Conservation (phyloP, 2,329 filamentous ascomycete genomes). For the Fusarium mundagurra region DNA sequence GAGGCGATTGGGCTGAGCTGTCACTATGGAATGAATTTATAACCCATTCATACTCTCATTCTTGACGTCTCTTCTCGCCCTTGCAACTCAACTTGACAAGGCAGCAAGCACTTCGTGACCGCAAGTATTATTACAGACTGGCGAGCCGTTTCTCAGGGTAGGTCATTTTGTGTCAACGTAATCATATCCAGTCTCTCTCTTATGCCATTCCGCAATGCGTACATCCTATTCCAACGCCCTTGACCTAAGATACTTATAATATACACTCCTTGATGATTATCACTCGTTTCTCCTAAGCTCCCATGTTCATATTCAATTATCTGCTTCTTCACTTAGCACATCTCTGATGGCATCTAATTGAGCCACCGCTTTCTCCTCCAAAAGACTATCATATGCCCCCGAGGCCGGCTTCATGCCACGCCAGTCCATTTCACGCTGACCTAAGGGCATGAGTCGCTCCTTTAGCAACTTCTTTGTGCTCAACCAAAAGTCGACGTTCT, state of each 20-base stretch:
- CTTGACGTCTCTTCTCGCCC: neutral
- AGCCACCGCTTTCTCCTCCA: slow-evolving; percentile 80
- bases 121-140: neutral
- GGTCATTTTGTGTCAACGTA: slow-evolving; percentile 4
- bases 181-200: slow-evolving; percentile 19
- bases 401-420: slow-evolving; percentile 53
- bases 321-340: slow-evolving; percentile 63
- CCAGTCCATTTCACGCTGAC: slow-evolving; percentile 76
- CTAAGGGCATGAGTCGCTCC: slow-evolving; percentile 77
- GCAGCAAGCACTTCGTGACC: neutral
- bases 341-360: slow-evolving; percentile 71
- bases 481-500: slow-evolving; percentile 87
- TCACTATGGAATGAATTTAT: slow-evolving; percentile 15
- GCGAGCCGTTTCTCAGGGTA: neutral
- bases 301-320: slow-evolving; percentile 43
- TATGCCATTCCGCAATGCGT: slow-evolving; percentile 35
- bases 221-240: slow-evolving; percentile 40
- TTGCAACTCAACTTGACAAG: neutral
- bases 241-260: slow-evolving; percentile 37
- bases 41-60: slow-evolving; percentile 20
- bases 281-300: slow-evolving; percentile 16
- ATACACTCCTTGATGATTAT: slow-evolving; percentile 35
- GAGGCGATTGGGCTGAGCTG: slow-evolving; percentile 4
- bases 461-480: slow-evolving; percentile 74
- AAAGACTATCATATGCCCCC: slow-evolving; percentile 64